Conservation (phyloP, 176 grass and related monocot genomes). For the Pharus latifolius region DNA sequence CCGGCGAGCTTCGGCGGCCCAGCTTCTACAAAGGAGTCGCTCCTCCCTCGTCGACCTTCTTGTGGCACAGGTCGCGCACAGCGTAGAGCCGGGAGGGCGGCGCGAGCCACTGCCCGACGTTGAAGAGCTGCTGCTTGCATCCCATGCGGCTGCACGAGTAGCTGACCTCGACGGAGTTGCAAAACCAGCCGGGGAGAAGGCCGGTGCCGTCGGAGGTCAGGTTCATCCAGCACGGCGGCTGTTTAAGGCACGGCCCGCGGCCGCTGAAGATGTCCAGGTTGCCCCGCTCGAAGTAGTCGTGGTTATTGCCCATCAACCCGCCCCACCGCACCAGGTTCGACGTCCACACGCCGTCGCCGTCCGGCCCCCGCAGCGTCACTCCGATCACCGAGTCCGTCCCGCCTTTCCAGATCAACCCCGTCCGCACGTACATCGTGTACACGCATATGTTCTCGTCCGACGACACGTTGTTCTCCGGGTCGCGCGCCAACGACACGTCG, state of each 20-base stretch:
- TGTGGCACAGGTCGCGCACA: constrained; percentile 26
- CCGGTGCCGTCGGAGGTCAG: constrained; percentile 77
- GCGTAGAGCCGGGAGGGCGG: constrained; percentile 55
- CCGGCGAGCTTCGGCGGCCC: too few species aligned
- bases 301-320: constrained; percentile 41
- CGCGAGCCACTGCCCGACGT: constrained; percentile 85
- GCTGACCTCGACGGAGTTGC: constrained; percentile 81
- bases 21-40: too few species aligned
- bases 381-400: constrained; percentile 78
- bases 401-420: constrained; percentile 61
- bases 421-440: constrained; percentile 86
- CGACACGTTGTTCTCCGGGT: too few species aligned
- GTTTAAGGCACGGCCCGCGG: constrained; percentile 58
- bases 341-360: constrained; percentile 50
- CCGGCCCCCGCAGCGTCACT: constrained; percentile 33
- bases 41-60: too few species aligned
- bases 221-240: constrained; percentile 52
- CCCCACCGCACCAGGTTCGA: constrained; percentile 53
- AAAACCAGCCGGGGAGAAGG: constrained; percentile 78
- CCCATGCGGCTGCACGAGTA: constrained; percentile 54
- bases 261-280: constrained; percentile 97
- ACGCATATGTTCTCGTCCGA: constrained; percentile 60
- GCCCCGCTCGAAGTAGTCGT: constrained; percentile 92
- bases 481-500: background rate
- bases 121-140: constrained; percentile 55